Conservation (phyloP, 306 rosid species). For the Crataegus laevigata region DNA sequence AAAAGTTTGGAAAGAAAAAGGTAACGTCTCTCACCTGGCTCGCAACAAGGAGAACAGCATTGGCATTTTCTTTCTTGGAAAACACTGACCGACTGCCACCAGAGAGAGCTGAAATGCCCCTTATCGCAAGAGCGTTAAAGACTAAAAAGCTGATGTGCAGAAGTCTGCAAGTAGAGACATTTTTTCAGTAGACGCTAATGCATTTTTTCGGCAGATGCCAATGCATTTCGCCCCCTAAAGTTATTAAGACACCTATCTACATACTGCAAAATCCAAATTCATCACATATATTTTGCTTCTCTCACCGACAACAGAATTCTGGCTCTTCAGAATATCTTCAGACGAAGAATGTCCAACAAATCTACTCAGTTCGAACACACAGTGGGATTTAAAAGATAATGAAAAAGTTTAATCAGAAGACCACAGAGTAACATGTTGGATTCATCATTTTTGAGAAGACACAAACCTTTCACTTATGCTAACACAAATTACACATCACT, state of each 20-base stretch:
- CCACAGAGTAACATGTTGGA: not conserved
- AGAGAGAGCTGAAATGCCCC: conserved; percentile 42
- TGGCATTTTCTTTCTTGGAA: conserved; percentile 51
- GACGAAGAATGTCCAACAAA: not conserved
- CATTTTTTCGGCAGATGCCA: not conserved
- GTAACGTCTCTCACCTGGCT: conserved; percentile 52
- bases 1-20: not conserved
- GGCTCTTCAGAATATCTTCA: not conserved
- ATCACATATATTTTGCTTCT: too few relatives aligned
- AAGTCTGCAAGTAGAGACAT: conserved; percentile 39
- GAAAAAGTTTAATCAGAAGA: not conserved
- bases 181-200: not conserved
- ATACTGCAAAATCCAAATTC: not conserved
- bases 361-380: not conserved
- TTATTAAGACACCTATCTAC: not conserved
- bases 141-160: conserved; percentile 61
- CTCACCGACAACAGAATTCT: not conserved
- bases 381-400: not conserved
- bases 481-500: not conserved
- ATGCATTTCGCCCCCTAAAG: not conserved
- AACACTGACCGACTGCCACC: conserved; percentile 61
- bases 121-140: conserved; percentile 45
- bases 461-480: not conserved
- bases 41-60: conserved; percentile 61
- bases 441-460: not conserved